Base-by-base conservation (phyloP, 148 eudicot genomes). In the Dianthus caryophyllus region DNA sequence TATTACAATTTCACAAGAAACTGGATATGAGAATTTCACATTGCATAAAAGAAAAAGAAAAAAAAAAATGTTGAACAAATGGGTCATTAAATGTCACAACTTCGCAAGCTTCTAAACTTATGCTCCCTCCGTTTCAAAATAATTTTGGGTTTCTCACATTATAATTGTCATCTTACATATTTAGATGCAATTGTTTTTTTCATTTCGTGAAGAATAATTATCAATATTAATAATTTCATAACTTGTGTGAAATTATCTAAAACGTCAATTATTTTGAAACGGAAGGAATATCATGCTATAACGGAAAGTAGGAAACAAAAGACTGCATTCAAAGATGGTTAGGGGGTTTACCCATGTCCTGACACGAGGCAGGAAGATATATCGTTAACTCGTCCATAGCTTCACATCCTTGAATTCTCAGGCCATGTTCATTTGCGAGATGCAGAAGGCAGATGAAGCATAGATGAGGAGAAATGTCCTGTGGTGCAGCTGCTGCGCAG, bases 381-480 rank as follows among this genome's bases (percentile, higher is more conserved):
- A 81, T 70, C 24, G 63, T 68, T 51, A 81, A 77, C 60, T 81
- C 82, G 65, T 81, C 82, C 81, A 78, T 51, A 70, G 44, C 50
- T 47, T 72, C 20, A 26, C 65, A 75, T 53, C 84, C 84, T 14
- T 53, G 66, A 16, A 81, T 78, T 29, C 70, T 65, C 67, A 81
- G 64, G 33, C 75, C 84, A 36, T 81, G 84, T 60, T 81, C 84
- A 69, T 81, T 81, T 64, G 84, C 84, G 16, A 81, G 70, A 78
- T 81, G 84, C 50, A 84, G 55, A 20, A 69, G 67, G 73, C 80
- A 86, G 64, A 81, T 82, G 49, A 80, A 82, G 64, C 82, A 90
- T 13, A 71, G 39, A 74, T 72, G 74, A 38, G 84, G 81, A 26
- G 84, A 81, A 17, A 81, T 81, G 61, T 81, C 81, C 67, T 70